Evolutionary conservation across 2,329 filamentous ascomycete species (phyloP).

Genomic region (Sphaerulina vaccinii): DNA sequence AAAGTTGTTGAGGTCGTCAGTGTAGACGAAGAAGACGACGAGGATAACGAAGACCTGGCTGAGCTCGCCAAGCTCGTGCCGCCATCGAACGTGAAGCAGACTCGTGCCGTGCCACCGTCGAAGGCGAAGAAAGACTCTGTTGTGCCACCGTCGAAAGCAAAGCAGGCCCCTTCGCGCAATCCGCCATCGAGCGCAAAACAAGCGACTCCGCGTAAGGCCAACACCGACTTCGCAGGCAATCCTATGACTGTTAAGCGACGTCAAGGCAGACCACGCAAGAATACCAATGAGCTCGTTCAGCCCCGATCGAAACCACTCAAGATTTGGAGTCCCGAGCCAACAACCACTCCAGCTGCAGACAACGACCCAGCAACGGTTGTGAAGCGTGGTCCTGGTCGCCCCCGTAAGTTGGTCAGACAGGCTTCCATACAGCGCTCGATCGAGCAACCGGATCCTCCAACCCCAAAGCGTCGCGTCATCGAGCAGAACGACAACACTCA

Average conservation of each 20-base stretch:
- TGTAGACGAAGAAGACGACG: constrained; percentile 1
- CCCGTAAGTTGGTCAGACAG: neutral
- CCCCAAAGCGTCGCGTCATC: constrained; percentile 5
- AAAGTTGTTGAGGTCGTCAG: constrained; percentile 13
- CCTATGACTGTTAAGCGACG: neutral
- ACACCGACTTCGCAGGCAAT: neutral
- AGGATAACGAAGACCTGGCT: neutral
- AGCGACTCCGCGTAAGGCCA: neutral
- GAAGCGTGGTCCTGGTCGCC: constrained; percentile 1
- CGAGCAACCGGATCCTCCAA: neutral
- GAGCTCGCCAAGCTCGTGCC: neutral
- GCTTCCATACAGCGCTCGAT: neutral
- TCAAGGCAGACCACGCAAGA: constrained; percentile 3
- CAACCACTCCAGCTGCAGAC: neutral
- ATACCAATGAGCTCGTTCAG: too few relatives aligned
- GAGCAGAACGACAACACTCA: constrained; percentile 12
- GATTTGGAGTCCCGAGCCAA: too few relatives aligned
- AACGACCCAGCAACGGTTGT: neutral
- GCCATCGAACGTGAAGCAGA: neutral
- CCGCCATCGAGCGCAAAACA: neutral
- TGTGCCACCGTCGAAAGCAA: neutral
- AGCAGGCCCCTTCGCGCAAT: neutral
- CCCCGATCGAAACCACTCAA: too few relatives aligned
- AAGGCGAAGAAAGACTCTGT: neutral
- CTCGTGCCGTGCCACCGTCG: neutral